Evolutionary conservation across 2,329 filamentous ascomycete genomes (phyloP).

Genomic region (Septoria petroselini): DNA sequence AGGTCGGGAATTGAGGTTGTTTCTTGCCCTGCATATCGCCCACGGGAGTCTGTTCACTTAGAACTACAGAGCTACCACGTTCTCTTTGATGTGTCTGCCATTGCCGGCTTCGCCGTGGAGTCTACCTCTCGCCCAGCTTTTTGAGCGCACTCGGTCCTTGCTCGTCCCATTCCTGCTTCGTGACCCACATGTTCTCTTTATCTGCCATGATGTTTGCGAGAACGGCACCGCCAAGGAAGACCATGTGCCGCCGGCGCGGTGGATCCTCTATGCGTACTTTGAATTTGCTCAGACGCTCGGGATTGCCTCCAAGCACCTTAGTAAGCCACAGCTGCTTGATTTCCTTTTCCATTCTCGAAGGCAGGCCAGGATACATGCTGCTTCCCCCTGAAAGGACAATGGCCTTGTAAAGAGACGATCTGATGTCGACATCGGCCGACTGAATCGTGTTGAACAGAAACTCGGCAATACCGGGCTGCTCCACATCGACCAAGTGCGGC

Average conservation of each 20-base stretch:
- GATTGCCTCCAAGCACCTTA: constrained; percentile 82
- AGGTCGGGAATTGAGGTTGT: too few relatives aligned
- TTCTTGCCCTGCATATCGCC: too few relatives aligned
- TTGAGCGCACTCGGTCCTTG: constrained; percentile 79
- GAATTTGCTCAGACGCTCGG: constrained; percentile 93
- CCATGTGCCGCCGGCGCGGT: constrained; percentile 93
- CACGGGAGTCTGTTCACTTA: too few relatives aligned
- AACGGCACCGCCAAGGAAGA: constrained; percentile 96
- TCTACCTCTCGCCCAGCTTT: constrained; percentile 83
- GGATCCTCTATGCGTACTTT: constrained; percentile 99
- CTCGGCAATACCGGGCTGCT: constrained; percentile 94
- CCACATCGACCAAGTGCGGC: constrained; percentile 94
- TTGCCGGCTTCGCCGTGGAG: not conserved
- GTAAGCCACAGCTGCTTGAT: constrained; percentile 98
- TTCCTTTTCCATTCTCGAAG: constrained; percentile 94
- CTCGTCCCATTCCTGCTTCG: constrained; percentile 95
- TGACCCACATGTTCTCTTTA: constrained; percentile 99
- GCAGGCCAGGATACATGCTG: constrained; percentile 98
- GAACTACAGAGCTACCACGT: too few relatives aligned
- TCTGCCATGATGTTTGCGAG: constrained; percentile 98
- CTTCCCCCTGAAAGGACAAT: constrained; percentile 94
- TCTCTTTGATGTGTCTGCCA: too few relatives aligned
- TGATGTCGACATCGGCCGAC: constrained; percentile 89
- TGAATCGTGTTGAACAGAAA: constrained; percentile 99
- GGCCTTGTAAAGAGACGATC: constrained; percentile 91